Base-by-base conservation (phyloP, 257 asterid genomes). In the Solanum tacnaense region DNA sequence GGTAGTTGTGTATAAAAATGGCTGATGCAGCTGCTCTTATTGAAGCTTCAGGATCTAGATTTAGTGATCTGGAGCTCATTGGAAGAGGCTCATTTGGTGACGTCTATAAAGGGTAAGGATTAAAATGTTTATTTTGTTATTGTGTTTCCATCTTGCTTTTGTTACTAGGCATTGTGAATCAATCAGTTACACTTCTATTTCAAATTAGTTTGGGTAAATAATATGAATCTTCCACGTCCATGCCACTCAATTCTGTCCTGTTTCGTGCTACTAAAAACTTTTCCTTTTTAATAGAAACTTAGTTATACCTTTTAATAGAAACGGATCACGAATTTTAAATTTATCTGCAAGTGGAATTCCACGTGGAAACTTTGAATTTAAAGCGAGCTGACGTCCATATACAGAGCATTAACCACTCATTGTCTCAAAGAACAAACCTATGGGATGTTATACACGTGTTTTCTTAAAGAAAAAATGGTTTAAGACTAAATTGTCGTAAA, bases 61-160 rank as follows among this genome's bases (percentile, higher is more conserved):
- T 96, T 92, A 91, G 92, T 89, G 92, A 94, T 88, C 90, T 97
- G 93, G 99, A 96, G 92, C 98, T 97, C 72, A 97, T 97, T 73
- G 99, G 99, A 34, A 93, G 98, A 94, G 99, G 99, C 68, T 97
- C 99, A 1, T 97, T 97, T 82, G 99, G 99, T 20, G 99, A 97
- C 88, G 99, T 97, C 85, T 97, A 96, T 87, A 97, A 95, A 93
- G 99, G 98, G 99, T 97, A 92, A 90, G 89, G 13, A 56, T 88
- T 41, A 65, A 87, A 71, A 39, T 88, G 62, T 32, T 74, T 31
- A 12, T 87, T 62, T 79, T 83, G 46, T 74, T 46, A 27, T 16
- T 29, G 85, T 81, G 68, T 46, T 81, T 27, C 39, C 81, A 58
- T 79, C 16, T 34, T 87, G 35, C 49, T 23, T 74, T 73, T 52